Conservation (phyloP, 768 basidiomycete genomes). For the Kwoniella dendrophila region DNA sequence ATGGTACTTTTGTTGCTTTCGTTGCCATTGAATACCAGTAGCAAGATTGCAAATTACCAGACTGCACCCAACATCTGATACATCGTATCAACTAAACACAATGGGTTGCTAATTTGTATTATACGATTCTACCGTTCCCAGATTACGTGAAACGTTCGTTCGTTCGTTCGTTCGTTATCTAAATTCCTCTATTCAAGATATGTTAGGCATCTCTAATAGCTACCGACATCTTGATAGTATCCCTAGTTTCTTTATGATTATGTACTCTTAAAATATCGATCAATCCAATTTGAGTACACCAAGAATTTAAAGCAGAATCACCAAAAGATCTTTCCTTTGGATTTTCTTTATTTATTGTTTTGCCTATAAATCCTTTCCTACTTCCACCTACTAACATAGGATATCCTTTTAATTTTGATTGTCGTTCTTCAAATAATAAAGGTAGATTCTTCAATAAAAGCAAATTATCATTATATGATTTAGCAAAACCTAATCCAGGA, state of each 20-base stretch:
- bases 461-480: conserved; percentile 73
- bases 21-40: too few species aligned
- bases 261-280: conserved; percentile 79
- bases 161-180: too few species aligned
- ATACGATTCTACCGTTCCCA: too few species aligned
- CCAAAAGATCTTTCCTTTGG: conserved; percentile 70
- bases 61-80: too few species aligned
- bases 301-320: conserved; percentile 72
- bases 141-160: too few species aligned
- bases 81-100: too few species aligned
- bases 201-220: conserved; percentile 58
- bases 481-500: conserved; percentile 94
- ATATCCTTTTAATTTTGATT: conserved; percentile 59
- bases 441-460: conserved; percentile 64
- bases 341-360: conserved; percentile 63
- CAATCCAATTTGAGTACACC: conserved; percentile 71
- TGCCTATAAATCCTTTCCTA: conserved; percentile 80
- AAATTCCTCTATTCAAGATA: not conserved
- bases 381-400: conserved; percentile 72
- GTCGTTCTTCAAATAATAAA: conserved; percentile 57
- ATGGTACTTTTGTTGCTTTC: too few species aligned
- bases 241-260: conserved; percentile 71
- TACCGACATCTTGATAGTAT: conserved; percentile 70
- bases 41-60: too few species aligned
- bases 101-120: too few species aligned